Conservation (phyloP, 345 rosid genomes). For the Euphorbia tirucalli region DNA sequence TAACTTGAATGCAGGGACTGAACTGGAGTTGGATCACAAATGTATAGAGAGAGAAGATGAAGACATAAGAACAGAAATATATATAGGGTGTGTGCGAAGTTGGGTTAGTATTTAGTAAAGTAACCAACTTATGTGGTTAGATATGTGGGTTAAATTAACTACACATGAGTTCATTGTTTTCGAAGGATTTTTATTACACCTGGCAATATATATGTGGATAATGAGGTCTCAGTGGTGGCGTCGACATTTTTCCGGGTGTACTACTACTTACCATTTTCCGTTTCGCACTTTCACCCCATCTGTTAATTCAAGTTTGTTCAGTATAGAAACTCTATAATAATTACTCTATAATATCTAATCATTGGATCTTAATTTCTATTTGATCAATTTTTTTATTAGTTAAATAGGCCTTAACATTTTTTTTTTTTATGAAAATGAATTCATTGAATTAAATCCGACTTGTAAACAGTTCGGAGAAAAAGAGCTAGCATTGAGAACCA, state of each 20-base stretch:
- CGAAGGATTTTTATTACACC: not conserved
- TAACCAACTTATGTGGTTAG: not conserved
- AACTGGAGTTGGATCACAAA: not conserved
- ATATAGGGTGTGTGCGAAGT: not conserved
- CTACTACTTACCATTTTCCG: no score
- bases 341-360: no score
- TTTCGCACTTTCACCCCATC: no score
- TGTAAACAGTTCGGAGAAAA: no score
- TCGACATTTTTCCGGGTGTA: not conserved
- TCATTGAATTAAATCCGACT: no score
- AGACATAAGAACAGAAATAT: not conserved
- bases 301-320: no score
- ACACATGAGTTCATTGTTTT: not conserved
- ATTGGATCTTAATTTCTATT: no score
- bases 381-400: no score
- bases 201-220: not conserved
- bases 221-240: not conserved
- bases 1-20: conserved; percentile 9
- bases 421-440: no score
- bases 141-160: not conserved
- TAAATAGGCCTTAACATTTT: no score
- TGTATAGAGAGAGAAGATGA: not conserved
- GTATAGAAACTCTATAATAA: no score
- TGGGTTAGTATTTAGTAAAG: not conserved
- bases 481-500: no score